Conservation (phyloP, 345 rosid species). For the Passiflora organensis region DNA sequence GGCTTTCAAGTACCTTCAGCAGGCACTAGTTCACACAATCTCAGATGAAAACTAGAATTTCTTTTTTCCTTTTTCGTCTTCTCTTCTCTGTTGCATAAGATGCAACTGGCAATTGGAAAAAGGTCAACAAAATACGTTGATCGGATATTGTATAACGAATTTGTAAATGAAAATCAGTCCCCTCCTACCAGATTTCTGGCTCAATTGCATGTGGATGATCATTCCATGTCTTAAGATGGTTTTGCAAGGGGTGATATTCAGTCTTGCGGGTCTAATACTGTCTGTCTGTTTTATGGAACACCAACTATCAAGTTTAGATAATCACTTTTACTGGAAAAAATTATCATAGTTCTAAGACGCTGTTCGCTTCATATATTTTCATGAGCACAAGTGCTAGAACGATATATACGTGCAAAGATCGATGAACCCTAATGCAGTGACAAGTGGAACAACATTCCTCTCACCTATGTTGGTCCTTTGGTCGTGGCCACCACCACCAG, state of each 20-base stretch:
- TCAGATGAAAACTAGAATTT: constrained; percentile 15
- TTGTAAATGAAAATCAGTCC: neutral
- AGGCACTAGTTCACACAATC: constrained; percentile 30
- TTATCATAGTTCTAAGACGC: too few relatives aligned
- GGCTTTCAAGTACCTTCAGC: constrained; percentile 54
- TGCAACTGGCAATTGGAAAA: neutral
- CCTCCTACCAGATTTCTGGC: neutral
- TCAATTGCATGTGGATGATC: neutral
- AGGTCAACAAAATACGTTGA: constrained; percentile 12
- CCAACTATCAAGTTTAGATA: neutral
- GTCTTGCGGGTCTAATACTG: neutral
- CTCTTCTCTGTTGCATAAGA: constrained; percentile 18
- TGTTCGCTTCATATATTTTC: too few relatives aligned
- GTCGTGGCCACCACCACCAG: too few relatives aligned
- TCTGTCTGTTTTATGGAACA: too few relatives aligned
- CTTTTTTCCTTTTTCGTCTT: too few relatives aligned
- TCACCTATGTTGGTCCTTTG: too few relatives aligned
- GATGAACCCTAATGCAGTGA: too few relatives aligned
- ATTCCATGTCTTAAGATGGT: neutral
- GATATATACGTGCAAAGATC: too few relatives aligned
- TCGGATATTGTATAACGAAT: neutral
- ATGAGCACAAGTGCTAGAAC: too few relatives aligned
- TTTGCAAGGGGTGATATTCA: neutral
- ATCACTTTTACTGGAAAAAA: too few relatives aligned
- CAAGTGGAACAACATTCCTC: too few relatives aligned